Percentiles rank a stretch among this genome's conserved stretches.
These are phyloP conservation scores for Aspergillus felis DNA, from an alignment of 2,329 filamentous ascomycete genomes.

Conservation along the genomic window DNA sequence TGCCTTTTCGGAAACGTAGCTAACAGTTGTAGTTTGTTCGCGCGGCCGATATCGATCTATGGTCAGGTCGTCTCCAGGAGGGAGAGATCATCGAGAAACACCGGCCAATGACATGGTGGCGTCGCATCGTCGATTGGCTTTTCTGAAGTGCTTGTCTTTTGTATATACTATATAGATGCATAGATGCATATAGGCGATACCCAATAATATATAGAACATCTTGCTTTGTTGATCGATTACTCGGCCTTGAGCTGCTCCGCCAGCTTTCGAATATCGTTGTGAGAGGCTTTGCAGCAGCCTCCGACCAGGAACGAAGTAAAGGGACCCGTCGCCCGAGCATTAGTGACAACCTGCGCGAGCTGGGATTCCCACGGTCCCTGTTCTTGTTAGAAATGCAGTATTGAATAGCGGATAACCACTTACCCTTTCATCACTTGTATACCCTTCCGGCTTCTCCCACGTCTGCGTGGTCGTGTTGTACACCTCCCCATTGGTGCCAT, in stretches of 20 bases:
- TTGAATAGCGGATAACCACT: not conserved
- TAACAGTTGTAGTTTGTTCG: slow-evolving; percentile 19
- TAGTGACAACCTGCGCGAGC: slow-evolving; percentile 31
- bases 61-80: slow-evolving; percentile 29
- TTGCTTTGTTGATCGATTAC: not conserved
- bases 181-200: slow-evolving; percentile 11
- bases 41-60: slow-evolving; percentile 26
- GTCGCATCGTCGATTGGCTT: slow-evolving; percentile 24
- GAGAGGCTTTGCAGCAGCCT: slow-evolving; percentile 46
- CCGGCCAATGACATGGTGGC: slow-evolving; percentile 16
- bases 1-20: not conserved
- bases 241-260: slow-evolving; percentile 14
- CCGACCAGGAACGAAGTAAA: slow-evolving; percentile 39
- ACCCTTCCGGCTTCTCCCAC: slow-evolving; percentile 46
- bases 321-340: slow-evolving; percentile 23
- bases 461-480: slow-evolving; percentile 61
- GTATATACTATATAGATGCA: slow-evolving; percentile 16
- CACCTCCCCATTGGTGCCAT: slow-evolving; percentile 64
- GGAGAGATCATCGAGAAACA: slow-evolving; percentile 22
- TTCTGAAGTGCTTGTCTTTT: slow-evolving; percentile 15
- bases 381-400: slow-evolving; percentile 9
- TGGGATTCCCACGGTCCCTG: slow-evolving; percentile 36
- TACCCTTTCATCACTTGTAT: slow-evolving; percentile 18
- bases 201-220: slow-evolving; percentile 8
- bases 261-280: slow-evolving; percentile 32